phyloP scores from a whole-genome alignment of 257 asterid genomes.

The Primulina eburnea region DNA sequence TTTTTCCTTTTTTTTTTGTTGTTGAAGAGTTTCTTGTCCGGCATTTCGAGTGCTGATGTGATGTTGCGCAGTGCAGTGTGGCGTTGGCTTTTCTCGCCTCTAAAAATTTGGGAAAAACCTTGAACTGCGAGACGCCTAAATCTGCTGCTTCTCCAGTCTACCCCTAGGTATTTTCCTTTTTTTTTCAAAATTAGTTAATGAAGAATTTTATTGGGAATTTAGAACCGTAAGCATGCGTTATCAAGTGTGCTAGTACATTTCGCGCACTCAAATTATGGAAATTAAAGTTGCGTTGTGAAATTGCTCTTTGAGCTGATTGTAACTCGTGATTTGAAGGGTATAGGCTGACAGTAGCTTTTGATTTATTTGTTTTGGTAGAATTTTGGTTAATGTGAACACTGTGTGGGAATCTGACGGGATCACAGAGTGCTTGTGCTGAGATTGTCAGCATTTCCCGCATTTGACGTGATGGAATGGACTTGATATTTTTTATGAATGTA shows the following conservation, averaged over 20 bases:
- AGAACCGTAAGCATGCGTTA: background rate
- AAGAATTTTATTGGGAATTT: background rate
- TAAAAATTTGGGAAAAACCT: background rate
- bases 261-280: background rate
- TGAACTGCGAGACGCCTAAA: background rate
- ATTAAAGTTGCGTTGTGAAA: background rate
- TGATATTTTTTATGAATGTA: no score
- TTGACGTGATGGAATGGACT: no score
- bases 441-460: no score
- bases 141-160: background rate
- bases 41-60: background rate
- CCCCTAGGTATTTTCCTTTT: conserved; percentile 3
- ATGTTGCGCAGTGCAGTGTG: background rate
- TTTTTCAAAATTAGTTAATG: background rate
- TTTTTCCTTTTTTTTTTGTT: no score
- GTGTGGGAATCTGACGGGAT: background rate
- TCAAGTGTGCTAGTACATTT: background rate
- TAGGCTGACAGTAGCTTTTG: background rate
- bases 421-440: background rate
- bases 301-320: background rate
- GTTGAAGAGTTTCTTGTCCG: background rate
- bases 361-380: background rate
- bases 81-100: background rate
- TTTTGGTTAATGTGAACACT: background rate
- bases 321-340: background rate